Conservation (phyloP, 495 filamentous ascomycete genomes). For the Xylaria cubensis region DNA sequence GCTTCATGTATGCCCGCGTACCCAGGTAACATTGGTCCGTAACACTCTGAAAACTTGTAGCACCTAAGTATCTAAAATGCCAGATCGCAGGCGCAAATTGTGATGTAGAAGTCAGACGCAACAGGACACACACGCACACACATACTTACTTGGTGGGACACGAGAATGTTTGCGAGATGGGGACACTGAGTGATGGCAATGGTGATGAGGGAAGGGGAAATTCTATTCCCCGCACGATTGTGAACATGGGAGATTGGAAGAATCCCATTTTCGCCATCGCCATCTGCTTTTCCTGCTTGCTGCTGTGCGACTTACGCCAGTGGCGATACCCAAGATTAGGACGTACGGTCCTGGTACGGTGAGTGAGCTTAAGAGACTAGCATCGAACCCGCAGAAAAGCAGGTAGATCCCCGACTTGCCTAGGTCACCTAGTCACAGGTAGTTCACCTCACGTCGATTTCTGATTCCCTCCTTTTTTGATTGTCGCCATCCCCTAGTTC, state of each 20-base stretch:
- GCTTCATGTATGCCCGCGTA: background rate
- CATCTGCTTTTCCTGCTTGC: background rate
- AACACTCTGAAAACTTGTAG: background rate
- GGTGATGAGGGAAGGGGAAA: background rate
- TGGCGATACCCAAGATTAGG: background rate
- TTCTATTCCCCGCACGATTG: background rate
- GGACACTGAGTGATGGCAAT: background rate
- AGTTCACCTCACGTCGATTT: background rate
- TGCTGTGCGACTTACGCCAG: conserved; percentile 12
- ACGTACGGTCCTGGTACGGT: too few species aligned
- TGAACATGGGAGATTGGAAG: conserved; percentile 27
- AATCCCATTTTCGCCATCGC: conserved; percentile 23
- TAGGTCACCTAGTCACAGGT: too few species aligned
- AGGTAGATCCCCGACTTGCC: background rate
- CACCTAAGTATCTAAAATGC: background rate
- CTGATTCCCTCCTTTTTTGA: background rate
- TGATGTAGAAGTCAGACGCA: background rate
- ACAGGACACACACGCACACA: too few species aligned
- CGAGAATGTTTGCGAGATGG: background rate
- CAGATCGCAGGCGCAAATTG: background rate
- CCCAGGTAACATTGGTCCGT: background rate
- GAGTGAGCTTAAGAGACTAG: background rate
- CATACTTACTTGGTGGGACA: background rate
- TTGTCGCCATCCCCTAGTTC: background rate
- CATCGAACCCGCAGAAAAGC: background rate